These are phyloP conservation scores for Hypomyces rosellus DNA, from an alignment of 2,329 filamentous ascomycete genomes.

Conservation along the genomic window DNA sequence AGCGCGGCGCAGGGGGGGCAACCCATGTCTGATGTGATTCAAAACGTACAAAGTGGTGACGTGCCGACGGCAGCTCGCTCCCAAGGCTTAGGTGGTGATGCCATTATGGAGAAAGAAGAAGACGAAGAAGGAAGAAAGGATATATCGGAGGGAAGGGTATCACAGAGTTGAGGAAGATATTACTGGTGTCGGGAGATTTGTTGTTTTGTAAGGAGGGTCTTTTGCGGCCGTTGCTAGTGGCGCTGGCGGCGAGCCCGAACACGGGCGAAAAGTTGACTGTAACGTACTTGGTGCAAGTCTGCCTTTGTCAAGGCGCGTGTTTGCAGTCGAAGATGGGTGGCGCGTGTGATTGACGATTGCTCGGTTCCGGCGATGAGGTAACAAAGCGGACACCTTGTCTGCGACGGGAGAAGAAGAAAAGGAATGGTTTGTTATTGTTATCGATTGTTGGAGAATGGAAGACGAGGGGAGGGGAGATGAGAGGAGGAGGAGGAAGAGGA, in stretches of 20 bases:
- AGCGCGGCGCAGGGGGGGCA: neutral
- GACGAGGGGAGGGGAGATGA: neutral
- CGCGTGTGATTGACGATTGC: too few relatives aligned
- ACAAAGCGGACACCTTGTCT: too few relatives aligned
- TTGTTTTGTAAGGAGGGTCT: constrained; percentile 1
- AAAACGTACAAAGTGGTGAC: constrained; percentile 6
- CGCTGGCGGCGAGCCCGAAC: neutral
- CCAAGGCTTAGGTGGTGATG: constrained; percentile 96
- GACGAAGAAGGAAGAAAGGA: constrained; percentile 4
- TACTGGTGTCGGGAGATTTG: neutral
- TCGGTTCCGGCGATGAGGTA: too few relatives aligned
- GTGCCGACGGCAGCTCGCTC: constrained; percentile 53
- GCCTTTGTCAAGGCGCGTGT: neutral
- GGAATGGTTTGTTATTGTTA: too few relatives aligned
- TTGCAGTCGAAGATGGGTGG: neutral
- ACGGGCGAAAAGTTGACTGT: constrained; percentile 1
- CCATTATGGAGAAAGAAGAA: constrained; percentile 36
- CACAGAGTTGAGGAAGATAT: neutral
- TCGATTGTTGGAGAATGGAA: neutral
- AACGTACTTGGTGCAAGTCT: neutral
- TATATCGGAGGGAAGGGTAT: constrained; percentile 8
- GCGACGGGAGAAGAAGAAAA: too few relatives aligned
- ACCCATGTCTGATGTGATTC: neutral
- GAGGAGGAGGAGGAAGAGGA: neutral
- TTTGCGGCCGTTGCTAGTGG: constrained; percentile 1